Evolutionary conservation across 2,329 filamentous ascomycete species (phyloP).

Genomic region (Alternaria postmessia): DNA sequence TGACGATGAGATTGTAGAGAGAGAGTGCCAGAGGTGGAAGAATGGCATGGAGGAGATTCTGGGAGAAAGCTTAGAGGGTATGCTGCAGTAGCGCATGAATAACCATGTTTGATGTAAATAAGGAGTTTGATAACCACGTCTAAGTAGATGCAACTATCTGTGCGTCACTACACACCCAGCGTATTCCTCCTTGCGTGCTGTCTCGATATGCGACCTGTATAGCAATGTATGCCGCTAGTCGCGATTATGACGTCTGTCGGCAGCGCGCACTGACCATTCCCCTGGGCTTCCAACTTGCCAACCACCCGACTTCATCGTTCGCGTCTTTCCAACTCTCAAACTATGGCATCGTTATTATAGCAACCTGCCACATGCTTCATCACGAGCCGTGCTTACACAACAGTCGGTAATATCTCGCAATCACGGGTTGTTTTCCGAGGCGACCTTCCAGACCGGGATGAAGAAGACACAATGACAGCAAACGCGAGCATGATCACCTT

Average conservation of each 20-base stretch:
- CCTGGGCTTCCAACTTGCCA: background rate
- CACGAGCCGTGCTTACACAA: background rate
- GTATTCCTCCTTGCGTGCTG: background rate
- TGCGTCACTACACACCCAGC: background rate
- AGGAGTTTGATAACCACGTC: background rate
- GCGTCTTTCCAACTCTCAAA: background rate
- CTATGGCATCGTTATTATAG: background rate
- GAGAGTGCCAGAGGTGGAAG: slow-evolving; percentile 90
- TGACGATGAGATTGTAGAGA: slow-evolving; percentile 91
- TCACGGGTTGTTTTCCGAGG: background rate
- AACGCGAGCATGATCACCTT: background rate
- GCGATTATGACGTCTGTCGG: background rate
- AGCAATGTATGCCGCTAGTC: background rate
- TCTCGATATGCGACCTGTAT: background rate
- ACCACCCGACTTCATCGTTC: background rate
- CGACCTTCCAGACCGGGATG: background rate
- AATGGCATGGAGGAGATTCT: slow-evolving; percentile 86
- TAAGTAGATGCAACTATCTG: background rate
- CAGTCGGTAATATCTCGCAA: background rate
- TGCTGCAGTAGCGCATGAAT: slow-evolving; percentile 74
- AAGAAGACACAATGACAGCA: background rate
- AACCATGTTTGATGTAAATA: background rate
- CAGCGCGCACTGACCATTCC: background rate
- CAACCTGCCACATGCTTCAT: background rate
- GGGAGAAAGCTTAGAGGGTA: slow-evolving; percentile 88